phyloP scores from a whole-genome alignment of 768 basidiomycete species.

The Mycena epipterygia region DNA sequence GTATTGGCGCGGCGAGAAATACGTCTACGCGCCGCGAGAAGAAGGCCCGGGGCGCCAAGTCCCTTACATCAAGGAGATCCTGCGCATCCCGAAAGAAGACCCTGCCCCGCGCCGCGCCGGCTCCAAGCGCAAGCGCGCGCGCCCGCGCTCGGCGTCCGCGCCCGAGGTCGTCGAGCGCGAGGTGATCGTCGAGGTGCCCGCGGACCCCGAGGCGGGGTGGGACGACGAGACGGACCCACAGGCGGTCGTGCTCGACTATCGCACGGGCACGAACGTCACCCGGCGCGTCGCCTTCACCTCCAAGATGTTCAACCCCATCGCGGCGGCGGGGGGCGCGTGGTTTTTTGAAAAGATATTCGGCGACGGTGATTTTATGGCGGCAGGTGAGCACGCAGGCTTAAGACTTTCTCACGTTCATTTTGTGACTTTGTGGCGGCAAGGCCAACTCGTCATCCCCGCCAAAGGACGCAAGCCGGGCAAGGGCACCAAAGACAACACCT shows the following conservation, averaged over 20 bases:
- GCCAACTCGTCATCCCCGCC: conserved; percentile 86
- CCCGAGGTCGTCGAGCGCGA: conserved; percentile 38
- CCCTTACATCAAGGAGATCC: conserved; percentile 79
- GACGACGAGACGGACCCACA: conserved; percentile 82
- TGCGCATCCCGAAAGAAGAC: conserved; percentile 58
- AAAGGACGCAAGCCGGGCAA: conserved; percentile 86
- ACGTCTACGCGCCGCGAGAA: conserved; percentile 77
- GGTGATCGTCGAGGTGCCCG: conserved; percentile 51
- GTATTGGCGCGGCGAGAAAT: conserved; percentile 92
- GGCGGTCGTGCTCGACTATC: conserved; percentile 79
- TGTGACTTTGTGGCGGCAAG: conserved; percentile 92
- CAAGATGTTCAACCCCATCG: conserved; percentile 69
- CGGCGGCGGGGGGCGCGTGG: conserved; percentile 71
- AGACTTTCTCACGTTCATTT: too few species aligned
- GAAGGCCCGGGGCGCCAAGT: conserved; percentile 63
- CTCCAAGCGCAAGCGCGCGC: conserved; percentile 48
- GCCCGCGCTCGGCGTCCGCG: background rate
- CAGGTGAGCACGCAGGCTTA: too few species aligned
- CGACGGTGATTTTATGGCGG: conserved; percentile 92
- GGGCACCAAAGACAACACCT: conserved; percentile 93
- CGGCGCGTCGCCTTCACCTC: conserved; percentile 89
- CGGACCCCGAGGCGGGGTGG: conserved; percentile 83
- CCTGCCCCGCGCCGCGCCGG: conserved; percentile 28
- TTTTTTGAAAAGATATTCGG: conserved; percentile 92
- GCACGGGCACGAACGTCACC: conserved; percentile 68